A percentile compares a stretch with the other conserved stretches of the same genome.
These are phyloP conservation scores for Elsinoe arachidis DNA, from an alignment of 2,329 filamentous ascomycete genomes.

Conservation along the genomic window DNA sequence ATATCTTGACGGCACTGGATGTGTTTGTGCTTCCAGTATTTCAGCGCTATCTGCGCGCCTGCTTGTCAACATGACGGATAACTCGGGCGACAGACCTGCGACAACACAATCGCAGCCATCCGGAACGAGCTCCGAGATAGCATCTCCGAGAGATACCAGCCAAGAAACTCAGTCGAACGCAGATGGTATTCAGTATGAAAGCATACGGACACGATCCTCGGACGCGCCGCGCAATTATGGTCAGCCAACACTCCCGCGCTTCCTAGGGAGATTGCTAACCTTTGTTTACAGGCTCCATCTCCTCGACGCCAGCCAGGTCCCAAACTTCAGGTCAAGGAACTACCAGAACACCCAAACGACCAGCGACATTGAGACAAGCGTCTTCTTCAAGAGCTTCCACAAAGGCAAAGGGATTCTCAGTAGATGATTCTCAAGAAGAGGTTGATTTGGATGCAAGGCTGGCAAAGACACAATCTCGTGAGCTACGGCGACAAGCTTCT, in stretches of 20 bases:
- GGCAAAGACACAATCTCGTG: constrained; percentile 23
- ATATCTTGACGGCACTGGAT: background rate
- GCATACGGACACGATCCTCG: constrained; percentile 3
- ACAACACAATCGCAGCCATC: constrained; percentile 2
- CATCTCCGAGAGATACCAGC: background rate
- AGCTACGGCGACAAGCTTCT: constrained; percentile 42
- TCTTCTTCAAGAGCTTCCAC: constrained; percentile 69
- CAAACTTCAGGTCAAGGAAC: background rate
- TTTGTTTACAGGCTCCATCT: constrained; percentile 7
- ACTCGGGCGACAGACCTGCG: background rate
- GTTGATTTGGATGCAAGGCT: constrained; percentile 60
- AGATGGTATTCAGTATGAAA: constrained; percentile 11
- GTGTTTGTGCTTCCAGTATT: background rate
- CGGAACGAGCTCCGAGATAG: background rate
- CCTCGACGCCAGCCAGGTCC: constrained; percentile 5
- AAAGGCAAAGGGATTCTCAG: constrained; percentile 79
- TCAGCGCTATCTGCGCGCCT: background rate
- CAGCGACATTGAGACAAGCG: constrained; percentile 60
- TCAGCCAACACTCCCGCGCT: constrained; percentile 16
- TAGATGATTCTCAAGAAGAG: constrained; percentile 77
- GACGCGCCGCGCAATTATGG: constrained; percentile 27
- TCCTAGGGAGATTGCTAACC: background rate
- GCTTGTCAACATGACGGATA: constrained; percentile 9
- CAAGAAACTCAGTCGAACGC: background rate
- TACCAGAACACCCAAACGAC: constrained; percentile 53